A percentile compares a stretch with the other conserved stretches of the same genome.
phyloP scores from a whole-genome alignment of 106 monocot species.

The Iris macrosiphon region DNA sequence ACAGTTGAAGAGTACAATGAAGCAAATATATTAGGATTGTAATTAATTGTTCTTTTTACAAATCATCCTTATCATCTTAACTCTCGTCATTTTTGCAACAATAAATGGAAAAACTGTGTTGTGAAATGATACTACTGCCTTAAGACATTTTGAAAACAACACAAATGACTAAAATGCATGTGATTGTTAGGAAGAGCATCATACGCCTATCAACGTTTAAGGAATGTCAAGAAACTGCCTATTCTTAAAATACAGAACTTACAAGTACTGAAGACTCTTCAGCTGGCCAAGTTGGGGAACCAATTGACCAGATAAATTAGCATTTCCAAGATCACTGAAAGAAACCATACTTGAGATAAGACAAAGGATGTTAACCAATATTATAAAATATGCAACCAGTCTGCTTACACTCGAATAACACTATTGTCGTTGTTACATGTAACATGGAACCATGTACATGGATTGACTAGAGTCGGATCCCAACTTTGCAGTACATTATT shows the following conservation, averaged over 20 bases:
- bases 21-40: no score
- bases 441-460: slow-evolving; percentile 76
- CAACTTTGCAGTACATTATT: no score
- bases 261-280: slow-evolving; percentile 50
- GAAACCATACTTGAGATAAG: background rate
- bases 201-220: background rate
- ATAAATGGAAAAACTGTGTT: no score
- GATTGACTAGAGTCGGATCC: slow-evolving; percentile 67
- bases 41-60: no score
- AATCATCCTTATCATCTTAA: no score
- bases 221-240: no score
- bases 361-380: background rate
- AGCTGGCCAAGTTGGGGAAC: slow-evolving; percentile 47
- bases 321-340: slow-evolving; percentile 58
- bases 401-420: slow-evolving; percentile 60
- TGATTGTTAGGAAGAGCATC: no score
- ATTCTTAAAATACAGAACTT: slow-evolving; percentile 11
- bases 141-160: no score
- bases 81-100: no score
- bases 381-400: no score
- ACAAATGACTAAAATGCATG: background rate
- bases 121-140: no score
- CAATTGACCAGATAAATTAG: slow-evolving; percentile 40
- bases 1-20: no score
- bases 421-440: slow-evolving; percentile 47